Percentiles rank a stretch among this genome's conserved stretches.
phyloP scores from a whole-genome alignment of 345 rosid species.

The Sonneratia caseolaris region DNA sequence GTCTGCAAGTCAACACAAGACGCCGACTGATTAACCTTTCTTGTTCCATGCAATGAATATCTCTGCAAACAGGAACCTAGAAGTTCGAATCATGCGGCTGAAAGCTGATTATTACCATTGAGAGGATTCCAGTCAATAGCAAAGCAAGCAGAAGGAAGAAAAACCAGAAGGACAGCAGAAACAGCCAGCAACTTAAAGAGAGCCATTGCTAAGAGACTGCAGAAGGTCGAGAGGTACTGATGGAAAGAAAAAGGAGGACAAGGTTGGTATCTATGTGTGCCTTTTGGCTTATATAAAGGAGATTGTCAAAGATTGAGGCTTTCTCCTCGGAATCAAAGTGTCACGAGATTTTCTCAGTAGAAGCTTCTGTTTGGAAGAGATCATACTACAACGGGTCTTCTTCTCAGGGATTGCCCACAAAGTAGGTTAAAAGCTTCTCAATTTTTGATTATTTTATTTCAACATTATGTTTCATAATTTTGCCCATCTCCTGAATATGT shows the following conservation, averaged over 20 bases:
- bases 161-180: neutral
- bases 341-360: neutral
- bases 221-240: neutral
- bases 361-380: slow-evolving; percentile 1
- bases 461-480: neutral
- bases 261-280: neutral
- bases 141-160: slow-evolving; percentile 6
- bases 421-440: neutral
- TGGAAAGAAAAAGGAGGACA: neutral
- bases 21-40: neutral
- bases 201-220: slow-evolving; percentile 1
- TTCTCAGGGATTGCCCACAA: neutral
- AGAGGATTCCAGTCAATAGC: slow-evolving; percentile 7
- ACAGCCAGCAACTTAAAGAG: slow-evolving; percentile 2
- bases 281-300: neutral
- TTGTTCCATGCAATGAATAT: no score
- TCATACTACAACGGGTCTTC: neutral
- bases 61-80: neutral
- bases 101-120: slow-evolving; percentile 5
- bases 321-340: no score
- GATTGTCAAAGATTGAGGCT: neutral
- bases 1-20: slow-evolving; percentile 14
- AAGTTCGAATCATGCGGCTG: neutral
- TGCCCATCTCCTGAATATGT: no score
- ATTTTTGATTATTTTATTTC: neutral